Evolutionary conservation across 2,329 filamentous ascomycete genomes (phyloP), one percentile per base, ranked within the genome.

Genomic region (Plenodomus biglobosus): DNA sequence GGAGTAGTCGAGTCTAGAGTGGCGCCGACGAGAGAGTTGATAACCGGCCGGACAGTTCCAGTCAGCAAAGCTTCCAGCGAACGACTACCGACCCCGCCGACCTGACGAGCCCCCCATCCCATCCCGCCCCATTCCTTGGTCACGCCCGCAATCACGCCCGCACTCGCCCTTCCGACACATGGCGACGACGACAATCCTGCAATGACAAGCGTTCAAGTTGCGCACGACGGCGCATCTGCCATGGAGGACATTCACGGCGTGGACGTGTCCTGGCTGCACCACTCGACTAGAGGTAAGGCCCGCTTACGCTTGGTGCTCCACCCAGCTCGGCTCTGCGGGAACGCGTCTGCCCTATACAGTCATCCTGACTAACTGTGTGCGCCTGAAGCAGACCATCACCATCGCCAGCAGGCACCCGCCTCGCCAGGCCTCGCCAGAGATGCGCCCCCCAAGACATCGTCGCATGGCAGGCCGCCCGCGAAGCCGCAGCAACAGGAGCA

Each of bases 181-280:
- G 65, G 66, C 60, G 55, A 56, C 35, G 21, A 40, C 42, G 42
- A 46, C 52, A 52, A 56, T 58, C 40, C 51, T 50, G 47, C 52
- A 46, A 58, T 59, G 58, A 65, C 65, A 50, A 56, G 50, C 40
- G 46, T 61, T 13, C 53, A 60, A 47, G 43, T 52, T 45, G 46
- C 58, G 40, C 50, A 48, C 40, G 59, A 63, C 30, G 44, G 50
- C 21, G 55, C 55, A 42, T 54, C 59, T 41, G 54, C 52, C 48
- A 92, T 92, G 89, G 89, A 92, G 74, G 85, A 87, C 62, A 83
- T 89, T 58, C 85, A 90, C 71, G 86, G 86, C 59, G 83, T 95
- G 66, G 90, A 95, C 74, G 90, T 95, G 67, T 91, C 87, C 73
- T 95, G 90, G 90, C 87, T 95, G 78, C 88, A 94, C 74, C 87